A percentile compares a stretch with the other conserved stretches of the same genome.
Evolutionary conservation across 2,329 filamentous ascomycete genomes (phyloP).

Genomic region (Fusarium poae): DNA sequence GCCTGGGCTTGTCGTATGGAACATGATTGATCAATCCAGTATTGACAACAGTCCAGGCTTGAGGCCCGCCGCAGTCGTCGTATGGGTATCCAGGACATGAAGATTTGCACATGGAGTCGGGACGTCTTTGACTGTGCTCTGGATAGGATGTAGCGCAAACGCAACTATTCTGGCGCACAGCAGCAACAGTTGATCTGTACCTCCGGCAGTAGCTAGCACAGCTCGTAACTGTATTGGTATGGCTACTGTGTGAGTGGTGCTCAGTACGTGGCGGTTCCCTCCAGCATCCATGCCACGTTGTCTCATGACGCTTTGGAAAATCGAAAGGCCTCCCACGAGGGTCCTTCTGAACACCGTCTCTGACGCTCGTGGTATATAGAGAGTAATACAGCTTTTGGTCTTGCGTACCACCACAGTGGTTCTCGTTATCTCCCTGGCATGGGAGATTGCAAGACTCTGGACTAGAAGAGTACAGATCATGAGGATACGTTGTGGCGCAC

Average conservation of each 20-base stretch:
- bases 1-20: background rate
- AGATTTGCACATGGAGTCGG: background rate
- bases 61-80: background rate
- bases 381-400: background rate
- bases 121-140: background rate
- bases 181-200: background rate
- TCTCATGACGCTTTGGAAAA: fast-evolving
- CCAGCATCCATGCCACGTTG: slow-evolving; percentile 20
- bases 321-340: background rate
- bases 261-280: background rate
- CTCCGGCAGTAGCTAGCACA: slow-evolving; percentile 1
- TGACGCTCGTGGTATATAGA: background rate
- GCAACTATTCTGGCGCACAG: background rate
- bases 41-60: slow-evolving; percentile 2
- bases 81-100: background rate
- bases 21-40: background rate
- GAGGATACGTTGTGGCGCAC: slow-evolving; percentile 15
- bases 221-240: background rate
- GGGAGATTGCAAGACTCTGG: background rate
- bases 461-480: fast-evolving
- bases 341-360: background rate
- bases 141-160: slow-evolving; percentile 20
- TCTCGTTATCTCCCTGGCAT: background rate
- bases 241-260: too few species aligned
- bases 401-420: slow-evolving; percentile 2